phyloP scores from a whole-genome alignment of 257 asterid genomes.

The Solanum sparsipilum region DNA sequence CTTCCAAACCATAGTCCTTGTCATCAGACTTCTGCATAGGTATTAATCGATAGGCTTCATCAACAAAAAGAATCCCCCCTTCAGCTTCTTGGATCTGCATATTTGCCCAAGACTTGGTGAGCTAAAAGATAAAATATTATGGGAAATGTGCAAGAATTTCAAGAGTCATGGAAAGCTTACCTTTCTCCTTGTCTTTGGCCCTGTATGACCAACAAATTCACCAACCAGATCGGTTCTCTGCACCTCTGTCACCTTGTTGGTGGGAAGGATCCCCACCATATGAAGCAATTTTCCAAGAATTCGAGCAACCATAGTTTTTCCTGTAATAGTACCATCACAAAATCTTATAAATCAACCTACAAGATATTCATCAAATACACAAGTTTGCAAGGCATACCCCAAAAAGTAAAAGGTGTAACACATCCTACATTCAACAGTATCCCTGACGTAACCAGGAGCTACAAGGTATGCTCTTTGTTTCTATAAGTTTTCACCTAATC shows the following conservation, averaged over 20 bases:
- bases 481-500: background rate
- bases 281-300: constrained; percentile 72
- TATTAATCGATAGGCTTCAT: constrained; percentile 87
- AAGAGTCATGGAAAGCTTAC: constrained; percentile 11
- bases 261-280: constrained; percentile 81
- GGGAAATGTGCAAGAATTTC: background rate
- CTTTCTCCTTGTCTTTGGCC: constrained; percentile 76
- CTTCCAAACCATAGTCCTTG: constrained; percentile 81
- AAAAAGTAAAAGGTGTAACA: background rate
- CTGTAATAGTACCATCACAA: constrained; percentile 19
- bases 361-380: background rate
- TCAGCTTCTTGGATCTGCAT: constrained; percentile 76
- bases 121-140: background rate
- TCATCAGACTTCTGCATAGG: constrained; percentile 79
- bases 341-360: background rate
- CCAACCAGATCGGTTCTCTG: constrained; percentile 93
- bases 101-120: background rate
- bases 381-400: background rate
- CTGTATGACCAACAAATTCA: constrained; percentile 79
- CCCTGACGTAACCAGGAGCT: background rate
- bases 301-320: constrained; percentile 88
- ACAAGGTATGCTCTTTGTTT: background rate
- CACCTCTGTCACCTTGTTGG: constrained; percentile 78
- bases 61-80: constrained; percentile 91
- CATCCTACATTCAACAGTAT: background rate